A percentile compares a stretch with the other conserved stretches of the same genome.
Evolutionary conservation across 352 stramenopile genomes (phyloP).

Genomic region (Pythium angustatum): DNA sequence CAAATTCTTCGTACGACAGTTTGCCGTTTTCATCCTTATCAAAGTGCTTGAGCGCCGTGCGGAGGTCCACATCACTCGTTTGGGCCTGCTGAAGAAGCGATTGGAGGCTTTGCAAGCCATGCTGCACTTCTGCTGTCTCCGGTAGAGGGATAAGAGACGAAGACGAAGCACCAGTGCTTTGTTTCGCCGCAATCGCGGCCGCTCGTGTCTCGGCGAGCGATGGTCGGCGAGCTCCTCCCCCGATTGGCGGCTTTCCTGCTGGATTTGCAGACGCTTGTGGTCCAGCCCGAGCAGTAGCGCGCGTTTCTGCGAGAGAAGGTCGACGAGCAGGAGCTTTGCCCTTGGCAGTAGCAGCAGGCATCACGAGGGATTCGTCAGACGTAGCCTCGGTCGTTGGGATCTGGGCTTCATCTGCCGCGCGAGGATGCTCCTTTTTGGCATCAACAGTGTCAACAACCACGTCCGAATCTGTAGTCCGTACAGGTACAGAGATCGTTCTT

Average conservation of each 20-base stretch:
- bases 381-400: not conserved
- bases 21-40: slow-evolving; percentile 65
- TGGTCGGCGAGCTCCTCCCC: not conserved
- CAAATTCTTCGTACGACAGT: slow-evolving; percentile 62
- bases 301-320: slow-evolving; percentile 36
- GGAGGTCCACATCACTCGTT: slow-evolving; percentile 47
- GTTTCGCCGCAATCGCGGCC: not conserved
- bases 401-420: not conserved
- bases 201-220: slow-evolving; percentile 9
- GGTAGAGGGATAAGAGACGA: not conserved
- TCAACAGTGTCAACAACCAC: not conserved
- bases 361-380: not conserved
- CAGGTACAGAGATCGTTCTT: not conserved
- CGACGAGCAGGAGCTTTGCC: not conserved
- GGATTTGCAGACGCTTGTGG: slow-evolving; percentile 15
- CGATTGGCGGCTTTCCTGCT: not conserved
- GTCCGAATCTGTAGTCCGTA: not conserved
- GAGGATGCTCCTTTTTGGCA: not conserved
- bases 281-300: slow-evolving; percentile 26
- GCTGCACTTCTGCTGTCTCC: slow-evolving; percentile 5
- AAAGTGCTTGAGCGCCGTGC: slow-evolving; percentile 72
- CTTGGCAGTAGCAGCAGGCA: too few relatives aligned
- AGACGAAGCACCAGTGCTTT: not conserved
- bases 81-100: slow-evolving; percentile 47
- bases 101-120: slow-evolving; percentile 44